Evolutionary conservation across 306 rosid genomes (phyloP), one percentile per base, ranked within the genome.

Genomic region (Trifolium pratense): DNA sequence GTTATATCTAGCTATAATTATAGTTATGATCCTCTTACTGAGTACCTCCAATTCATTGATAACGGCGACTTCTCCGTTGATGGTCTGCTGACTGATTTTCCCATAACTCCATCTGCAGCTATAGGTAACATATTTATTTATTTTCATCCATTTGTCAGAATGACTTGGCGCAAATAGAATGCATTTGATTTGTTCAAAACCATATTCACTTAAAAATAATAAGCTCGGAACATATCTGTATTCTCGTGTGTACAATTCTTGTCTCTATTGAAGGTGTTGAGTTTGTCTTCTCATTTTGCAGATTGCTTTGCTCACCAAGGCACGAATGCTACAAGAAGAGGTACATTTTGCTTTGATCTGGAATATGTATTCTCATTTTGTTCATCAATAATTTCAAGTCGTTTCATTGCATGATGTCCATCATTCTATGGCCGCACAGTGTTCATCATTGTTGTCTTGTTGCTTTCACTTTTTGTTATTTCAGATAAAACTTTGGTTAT

Each of bases 31-130:
- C 96, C 96, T 55, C 53, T 87, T 42, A 70, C 94, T 6, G 95
- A 94, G 82, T 83, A 61, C 88, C 81, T 94, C 68, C 74, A 76
- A 9, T 89, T 79, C 88, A 70, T 91, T 66, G 96, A 94, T 81
- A 83, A 87, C 20, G 94, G 82, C 2, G 60, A 83, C 12, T 94
- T 91, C 81, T 82, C 94, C 66, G 90, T 91, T 78, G 97, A 91
- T 56, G 97, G 98, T 42, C 81, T 91, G 61, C 80, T 94, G 69
- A 68, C 96, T 53, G 92, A 94, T 73, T 91, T 89, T 75, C 97
- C 96, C 37, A 53, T 85, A 66, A 84, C 92, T 52, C 74, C 94
- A 48, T 89, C 92, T 1, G 84, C 17, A 69, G 90, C 92, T 81
- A 81, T 84, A 66, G 88, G 98, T 89, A 78, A 69, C n/a, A n/a